These are phyloP conservation scores for Diutina mesorugosa DNA, from an alignment of 1,139 yeast genomes.

Conservation along the genomic window DNA sequence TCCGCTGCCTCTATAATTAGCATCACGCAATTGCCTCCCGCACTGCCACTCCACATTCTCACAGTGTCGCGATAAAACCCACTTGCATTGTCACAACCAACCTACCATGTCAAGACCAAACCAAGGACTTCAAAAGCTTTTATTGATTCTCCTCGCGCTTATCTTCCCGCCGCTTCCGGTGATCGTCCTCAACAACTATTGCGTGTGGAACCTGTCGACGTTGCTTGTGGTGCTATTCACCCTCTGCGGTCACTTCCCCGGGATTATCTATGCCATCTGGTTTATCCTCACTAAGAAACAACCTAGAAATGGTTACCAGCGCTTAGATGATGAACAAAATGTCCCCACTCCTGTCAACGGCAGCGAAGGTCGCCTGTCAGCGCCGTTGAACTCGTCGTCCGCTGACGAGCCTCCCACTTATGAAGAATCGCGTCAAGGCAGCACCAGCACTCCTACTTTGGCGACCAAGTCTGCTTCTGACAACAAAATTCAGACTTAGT, in stretches of 20 bases:
- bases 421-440: not conserved
- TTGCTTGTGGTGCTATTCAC: slow-evolving; percentile 23
- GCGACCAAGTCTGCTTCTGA: not conserved
- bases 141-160: slow-evolving; percentile 20
- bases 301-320: not conserved
- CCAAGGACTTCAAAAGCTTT: slow-evolving; percentile 7
- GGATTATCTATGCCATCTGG: slow-evolving; percentile 21
- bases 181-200: slow-evolving; percentile 9
- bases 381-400: not conserved
- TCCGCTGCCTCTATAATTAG: no score
- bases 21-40: not conserved
- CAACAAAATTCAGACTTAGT: not conserved
- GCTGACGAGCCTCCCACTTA: not conserved
- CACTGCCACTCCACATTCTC: not conserved
- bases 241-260: slow-evolving; percentile 19
- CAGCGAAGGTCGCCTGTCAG: not conserved
- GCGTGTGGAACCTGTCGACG: slow-evolving; percentile 2
- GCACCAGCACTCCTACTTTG: not conserved
- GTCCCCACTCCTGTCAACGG: not conserved
- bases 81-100: not conserved
- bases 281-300: slow-evolving; percentile 11
- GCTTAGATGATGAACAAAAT: not conserved
- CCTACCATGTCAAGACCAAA: not conserved
- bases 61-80: not conserved
- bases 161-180: slow-evolving; percentile 30